phyloP scores from a whole-genome alignment of 768 basidiomycete species.

The Trametes cinnabarina region DNA sequence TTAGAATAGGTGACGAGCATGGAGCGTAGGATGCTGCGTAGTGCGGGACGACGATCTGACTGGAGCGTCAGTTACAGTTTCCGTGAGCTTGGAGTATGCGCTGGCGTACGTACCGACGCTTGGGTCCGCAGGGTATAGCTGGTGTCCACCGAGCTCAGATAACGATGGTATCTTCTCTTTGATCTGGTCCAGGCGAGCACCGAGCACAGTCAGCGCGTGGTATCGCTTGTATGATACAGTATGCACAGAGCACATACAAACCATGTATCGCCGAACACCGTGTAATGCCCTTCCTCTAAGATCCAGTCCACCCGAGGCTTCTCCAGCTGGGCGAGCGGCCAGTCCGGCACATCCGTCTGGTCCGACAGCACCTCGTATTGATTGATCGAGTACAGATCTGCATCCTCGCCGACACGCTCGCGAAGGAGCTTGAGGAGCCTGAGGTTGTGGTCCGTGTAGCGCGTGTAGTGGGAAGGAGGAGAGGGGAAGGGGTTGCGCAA shows the following conservation, averaged over 20 bases:
- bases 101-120: slow-evolving; percentile 49
- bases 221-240: not conserved
- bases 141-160: slow-evolving; percentile 76
- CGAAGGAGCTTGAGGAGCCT: slow-evolving; percentile 60
- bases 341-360: slow-evolving; percentile 72
- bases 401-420: slow-evolving; percentile 42
- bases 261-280: slow-evolving; percentile 87
- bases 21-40: slow-evolving; percentile 69
- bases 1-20: slow-evolving; percentile 78
- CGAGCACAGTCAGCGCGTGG: too few relatives aligned
- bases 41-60: slow-evolving; percentile 73
- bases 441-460: slow-evolving; percentile 75
- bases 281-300: slow-evolving; percentile 77
- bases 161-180: slow-evolving; percentile 81
- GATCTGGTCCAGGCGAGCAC: slow-evolving; percentile 46
- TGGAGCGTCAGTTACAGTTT: not conserved
- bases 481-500: slow-evolving; percentile 87
- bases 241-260: slow-evolving; percentile 58
- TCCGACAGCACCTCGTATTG: slow-evolving; percentile 68
- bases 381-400: slow-evolving; percentile 39
- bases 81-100: not conserved
- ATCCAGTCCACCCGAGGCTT: slow-evolving; percentile 92
- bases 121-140: slow-evolving; percentile 76
- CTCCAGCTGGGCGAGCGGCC: slow-evolving; percentile 73
- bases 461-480: slow-evolving; percentile 80